phyloP scores from a whole-genome alignment of 2,329 filamentous ascomycete species.

The Thielaviopsis musarum region DNA sequence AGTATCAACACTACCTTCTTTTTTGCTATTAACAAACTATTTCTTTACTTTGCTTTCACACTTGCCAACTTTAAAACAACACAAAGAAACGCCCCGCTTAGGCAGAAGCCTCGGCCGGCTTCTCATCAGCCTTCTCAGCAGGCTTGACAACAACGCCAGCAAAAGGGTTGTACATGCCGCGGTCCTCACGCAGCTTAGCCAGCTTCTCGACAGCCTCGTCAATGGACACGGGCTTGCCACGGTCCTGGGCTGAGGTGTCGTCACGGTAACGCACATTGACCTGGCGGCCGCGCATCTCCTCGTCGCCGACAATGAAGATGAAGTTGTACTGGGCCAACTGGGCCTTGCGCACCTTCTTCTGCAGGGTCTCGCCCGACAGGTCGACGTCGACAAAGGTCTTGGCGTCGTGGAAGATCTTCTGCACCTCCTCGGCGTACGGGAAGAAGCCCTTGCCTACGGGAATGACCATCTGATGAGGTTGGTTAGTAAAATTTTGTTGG shows the following conservation, averaged over 20 bases:
- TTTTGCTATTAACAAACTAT: conserved; percentile 13
- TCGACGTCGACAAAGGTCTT: conserved; percentile 49
- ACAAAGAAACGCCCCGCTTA: not conserved
- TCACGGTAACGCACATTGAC: conserved; percentile 49
- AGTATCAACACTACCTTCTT: not conserved
- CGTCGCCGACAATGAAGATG: conserved; percentile 52
- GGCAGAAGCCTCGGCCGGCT: not conserved
- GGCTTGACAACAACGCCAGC: conserved; percentile 8
- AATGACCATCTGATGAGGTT: conserved; percentile 32
- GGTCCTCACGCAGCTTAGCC: conserved; percentile 31
- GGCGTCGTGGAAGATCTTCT: conserved; percentile 47
- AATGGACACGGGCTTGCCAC: conserved; percentile 40
- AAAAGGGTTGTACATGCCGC: conserved; percentile 14
- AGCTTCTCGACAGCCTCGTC: conserved; percentile 41
- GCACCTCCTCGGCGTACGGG: conserved; percentile 61
- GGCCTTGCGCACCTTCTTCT: conserved; percentile 76
- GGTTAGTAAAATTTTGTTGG: conserved; percentile 17
- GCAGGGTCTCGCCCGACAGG: conserved; percentile 53
- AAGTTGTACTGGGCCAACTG: conserved; percentile 74
- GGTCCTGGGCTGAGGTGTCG: conserved; percentile 42
- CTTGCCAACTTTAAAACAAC: not conserved
- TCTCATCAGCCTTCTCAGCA: conserved; percentile 5
- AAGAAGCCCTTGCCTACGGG: conserved; percentile 57
- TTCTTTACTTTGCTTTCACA: conserved; percentile 7
- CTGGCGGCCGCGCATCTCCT: conserved; percentile 41